Base-by-base conservation (phyloP, 2,329 filamentous ascomycete species). In the Rutstroemia sp. region DNA sequence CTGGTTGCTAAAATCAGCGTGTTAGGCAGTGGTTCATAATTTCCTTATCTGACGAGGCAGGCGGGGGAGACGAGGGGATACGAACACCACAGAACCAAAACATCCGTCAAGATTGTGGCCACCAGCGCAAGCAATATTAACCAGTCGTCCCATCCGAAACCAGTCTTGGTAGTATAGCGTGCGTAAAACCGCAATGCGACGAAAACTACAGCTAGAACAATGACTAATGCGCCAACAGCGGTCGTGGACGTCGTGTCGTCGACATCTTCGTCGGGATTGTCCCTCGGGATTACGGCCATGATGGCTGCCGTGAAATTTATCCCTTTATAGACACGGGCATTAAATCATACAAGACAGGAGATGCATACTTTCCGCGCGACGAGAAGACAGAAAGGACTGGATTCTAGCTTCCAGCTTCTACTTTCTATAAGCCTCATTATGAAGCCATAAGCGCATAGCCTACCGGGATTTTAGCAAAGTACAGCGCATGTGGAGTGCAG, bases 71-170 rank as follows among this genome's bases (percentile, higher is more conserved):
- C 25, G 34, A 16, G 27, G 27, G 17, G 14, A 37, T 17, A 49
- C 47, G n/a, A 34, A 49, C 47, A 49, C 25, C 34, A 49, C 34
- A 49, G 37, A 17, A 49, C 47, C 34, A 49, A 49, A 1, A 49
- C 47, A 10, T 49, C 47, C n/a, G 47, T 49, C 47, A 38, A 34
- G 8, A 49, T 49, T 37, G 47, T 49, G 34, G 27, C 25, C n/a
- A 49, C n/a, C 23, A 49, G 47, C 23, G 47, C 47, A 37, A 49
- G 47, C 47, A 49, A 49, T 27, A 49, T 49, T 12, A 49, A 14
- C 47, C 47, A 49, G 47, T 49, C 47, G 16, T 49, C 47, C 47
- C 47, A 49, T 49, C 47, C 47, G 3, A 49, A 34, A 30, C 47
- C 47, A 12, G 47, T 30, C 19, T 30, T 34, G 16, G 47, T 49